Evolutionary conservation across 305 asterid genomes (phyloP).

Genomic region (Caryopteris hybrid): DNA sequence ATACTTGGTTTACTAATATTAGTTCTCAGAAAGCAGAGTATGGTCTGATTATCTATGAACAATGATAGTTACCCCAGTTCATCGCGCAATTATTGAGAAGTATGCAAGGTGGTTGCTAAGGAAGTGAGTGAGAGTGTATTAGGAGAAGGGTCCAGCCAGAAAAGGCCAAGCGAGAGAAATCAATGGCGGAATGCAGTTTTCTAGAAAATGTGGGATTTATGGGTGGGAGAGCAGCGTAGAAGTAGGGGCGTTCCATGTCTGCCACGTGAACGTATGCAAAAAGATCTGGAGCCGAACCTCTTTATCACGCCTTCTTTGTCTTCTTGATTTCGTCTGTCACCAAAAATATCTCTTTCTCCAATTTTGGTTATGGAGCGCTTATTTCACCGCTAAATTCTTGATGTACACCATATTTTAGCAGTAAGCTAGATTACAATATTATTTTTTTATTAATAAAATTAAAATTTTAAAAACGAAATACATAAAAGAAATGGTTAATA

Average conservation of each 20-base stretch:
- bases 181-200: background rate
- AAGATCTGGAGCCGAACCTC: background rate
- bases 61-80: background rate
- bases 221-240: slow-evolving; percentile 26
- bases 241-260: slow-evolving; percentile 25
- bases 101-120: too few relatives aligned
- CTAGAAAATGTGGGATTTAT: slow-evolving; percentile 4
- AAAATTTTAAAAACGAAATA: too few relatives aligned
- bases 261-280: slow-evolving; percentile 31
- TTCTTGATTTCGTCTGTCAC: background rate
- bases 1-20: background rate
- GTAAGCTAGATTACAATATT: too few relatives aligned
- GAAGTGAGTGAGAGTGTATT: background rate
- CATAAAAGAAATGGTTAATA: too few relatives aligned
- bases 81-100: background rate
- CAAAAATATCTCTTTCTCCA: background rate
- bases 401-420: too few relatives aligned
- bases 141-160: too few relatives aligned
- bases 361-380: too few relatives aligned
- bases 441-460: background rate
- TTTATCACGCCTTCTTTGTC: background rate
- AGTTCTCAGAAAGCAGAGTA: background rate
- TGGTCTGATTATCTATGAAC: background rate
- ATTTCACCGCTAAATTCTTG: too few relatives aligned
- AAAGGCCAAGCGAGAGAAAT: background rate